Conservation (phyloP, 495 filamentous ascomycete genomes). For the Symbiotaphrina buchneri region DNA sequence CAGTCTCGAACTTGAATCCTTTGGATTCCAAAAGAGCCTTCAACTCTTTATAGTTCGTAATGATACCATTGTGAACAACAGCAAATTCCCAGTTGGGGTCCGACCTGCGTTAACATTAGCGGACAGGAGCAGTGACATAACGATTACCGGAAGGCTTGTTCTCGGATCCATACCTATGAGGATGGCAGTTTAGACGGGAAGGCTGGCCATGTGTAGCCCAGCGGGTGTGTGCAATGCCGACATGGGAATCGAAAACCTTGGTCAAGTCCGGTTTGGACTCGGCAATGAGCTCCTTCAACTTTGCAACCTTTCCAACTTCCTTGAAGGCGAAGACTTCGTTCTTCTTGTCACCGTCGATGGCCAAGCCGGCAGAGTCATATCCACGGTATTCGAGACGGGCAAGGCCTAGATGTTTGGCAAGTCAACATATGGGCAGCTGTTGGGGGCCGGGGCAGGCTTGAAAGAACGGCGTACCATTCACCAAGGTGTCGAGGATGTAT, state of each 20-base stretch:
- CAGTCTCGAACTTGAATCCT: conserved; percentile 95
- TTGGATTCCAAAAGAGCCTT: conserved; percentile 82
- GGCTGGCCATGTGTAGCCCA: conserved; percentile 97
- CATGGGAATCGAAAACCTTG: conserved; percentile 91
- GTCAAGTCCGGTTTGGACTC: conserved; percentile 60
- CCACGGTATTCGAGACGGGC: conserved; percentile 84
- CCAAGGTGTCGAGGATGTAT: conserved; percentile 82
- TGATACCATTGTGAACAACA: conserved; percentile 98
- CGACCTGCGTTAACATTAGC: conserved; percentile 17
- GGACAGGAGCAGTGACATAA: conserved; percentile 1
- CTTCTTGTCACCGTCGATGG: conserved; percentile 95
- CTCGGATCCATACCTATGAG: conserved; percentile 55
- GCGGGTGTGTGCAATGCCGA: conserved; percentile 93
- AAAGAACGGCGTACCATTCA: conserved; percentile 49
- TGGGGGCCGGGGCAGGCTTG: conserved; percentile 2
- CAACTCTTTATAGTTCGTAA: conserved; percentile 99
- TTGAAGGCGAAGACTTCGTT: conserved; percentile 95
- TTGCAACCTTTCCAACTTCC: conserved; percentile 96
- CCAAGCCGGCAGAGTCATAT: conserved; percentile 92
- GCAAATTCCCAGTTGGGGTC: conserved; percentile 89
- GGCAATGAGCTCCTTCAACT: conserved; percentile 80
- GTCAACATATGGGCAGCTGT: conserved; percentile 5
- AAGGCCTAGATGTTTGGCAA: conserved; percentile 28
- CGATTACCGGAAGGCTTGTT: background rate
- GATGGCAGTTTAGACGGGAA: conserved; percentile 89